Evolutionary conservation across 768 basidiomycete species (phyloP), one percentile per base, ranked within the genome.

Genomic region (Lentinus tigrinus): DNA sequence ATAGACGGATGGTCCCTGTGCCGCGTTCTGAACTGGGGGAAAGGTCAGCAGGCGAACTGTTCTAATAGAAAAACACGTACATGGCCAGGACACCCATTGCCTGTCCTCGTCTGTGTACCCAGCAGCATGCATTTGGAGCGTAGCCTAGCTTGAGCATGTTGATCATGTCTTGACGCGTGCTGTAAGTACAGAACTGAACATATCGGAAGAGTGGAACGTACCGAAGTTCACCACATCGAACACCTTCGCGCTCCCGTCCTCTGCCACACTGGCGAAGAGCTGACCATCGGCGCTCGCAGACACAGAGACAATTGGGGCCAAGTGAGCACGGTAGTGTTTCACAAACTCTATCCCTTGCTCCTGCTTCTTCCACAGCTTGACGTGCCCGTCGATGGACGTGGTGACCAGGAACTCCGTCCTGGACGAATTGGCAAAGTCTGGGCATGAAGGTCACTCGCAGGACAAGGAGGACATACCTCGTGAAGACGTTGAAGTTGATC

Each of bases 281-380:
- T 91, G 88, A 0, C 97, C 97, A 69, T 99, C 95, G 43, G 88
- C 87, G 66, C 93, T 95, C 24, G 88, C 90, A 23, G 89, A 90
- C 4, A 98, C 88, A 8, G 83, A 85, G 3, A 85, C 77, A 24
- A 98, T 82, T 9, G 92, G 84, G 24, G 82, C 80, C 21, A 95
- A 78, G 66, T 97, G 95, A 1, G 97, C 94, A 46, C 97, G 88
- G 72, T 96, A 99, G 63, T 95, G 93, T 74, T 99, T 99, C 58
- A 98, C 96, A 66, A 98, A 98, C 75, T 98, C 97, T 67, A 99
- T 94, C 4, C 95, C 96, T 6, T 78, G 71, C 21, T 95, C 91
- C 75, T 97, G 95, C 73, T 99, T 99, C 79, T 97, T 98, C 97
- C 97, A 99, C n/a, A 99, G 74, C 72, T 99, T 99, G 62, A 98